Conservation (phyloP, 176 grass and related monocot genomes). For the Chloris gayana region DNA sequence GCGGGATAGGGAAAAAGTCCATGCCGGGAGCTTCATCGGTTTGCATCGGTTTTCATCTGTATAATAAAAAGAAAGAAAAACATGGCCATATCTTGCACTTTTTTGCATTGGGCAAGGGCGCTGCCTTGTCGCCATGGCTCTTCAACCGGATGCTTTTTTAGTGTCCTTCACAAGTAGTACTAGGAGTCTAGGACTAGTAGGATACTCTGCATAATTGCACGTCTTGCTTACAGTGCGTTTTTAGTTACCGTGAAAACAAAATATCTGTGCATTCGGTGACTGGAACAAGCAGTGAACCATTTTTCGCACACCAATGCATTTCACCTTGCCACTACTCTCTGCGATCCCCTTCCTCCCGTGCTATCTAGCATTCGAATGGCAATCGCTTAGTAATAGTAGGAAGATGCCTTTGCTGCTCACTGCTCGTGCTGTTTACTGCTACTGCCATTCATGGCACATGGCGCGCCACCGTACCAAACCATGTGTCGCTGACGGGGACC, state of each 20-base stretch:
- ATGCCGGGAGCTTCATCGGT: too few relatives aligned
- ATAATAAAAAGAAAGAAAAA: too few relatives aligned
- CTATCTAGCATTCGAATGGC: constrained; percentile 16
- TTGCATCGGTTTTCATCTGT: too few relatives aligned
- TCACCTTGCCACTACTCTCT: too few relatives aligned
- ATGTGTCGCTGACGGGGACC: constrained; percentile 20
- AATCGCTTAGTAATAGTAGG: not conserved
- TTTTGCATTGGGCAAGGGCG: too few relatives aligned
- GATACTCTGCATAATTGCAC: not conserved
- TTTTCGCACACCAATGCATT: too few relatives aligned
- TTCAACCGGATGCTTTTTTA: not conserved
- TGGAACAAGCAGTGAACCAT: too few relatives aligned
- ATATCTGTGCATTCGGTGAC: too few relatives aligned
- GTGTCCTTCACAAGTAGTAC: not conserved
- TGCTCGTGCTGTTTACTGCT: constrained; percentile 26
- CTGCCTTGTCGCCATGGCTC: not conserved
- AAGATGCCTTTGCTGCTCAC: not conserved
- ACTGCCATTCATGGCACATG: constrained; percentile 38
- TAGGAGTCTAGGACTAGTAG: not conserved
- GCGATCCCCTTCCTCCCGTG: not conserved
- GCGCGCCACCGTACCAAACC: not conserved
- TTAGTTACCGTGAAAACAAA: not conserved
- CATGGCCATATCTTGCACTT: too few relatives aligned
- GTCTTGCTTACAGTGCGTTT: not conserved
- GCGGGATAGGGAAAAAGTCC: too few relatives aligned